Base-by-base conservation (phyloP, 2,329 filamentous ascomycete species). In the Diaporthe ampelina region DNA sequence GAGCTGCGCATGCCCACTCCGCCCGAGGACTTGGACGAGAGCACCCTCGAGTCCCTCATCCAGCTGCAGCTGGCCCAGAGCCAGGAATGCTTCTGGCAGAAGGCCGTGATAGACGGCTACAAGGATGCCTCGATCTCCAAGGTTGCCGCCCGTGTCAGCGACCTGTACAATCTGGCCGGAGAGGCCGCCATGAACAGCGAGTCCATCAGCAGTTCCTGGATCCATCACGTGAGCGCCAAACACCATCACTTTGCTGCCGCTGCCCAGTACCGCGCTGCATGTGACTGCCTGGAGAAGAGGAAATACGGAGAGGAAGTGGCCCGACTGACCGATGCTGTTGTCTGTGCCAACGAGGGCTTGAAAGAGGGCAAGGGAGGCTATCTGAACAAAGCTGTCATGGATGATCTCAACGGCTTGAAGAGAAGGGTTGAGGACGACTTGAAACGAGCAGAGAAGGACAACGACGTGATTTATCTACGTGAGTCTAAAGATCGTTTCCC, bases 61-160 rank as follows among this genome's bases (percentile, higher is more conserved):
- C 91, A 96, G 81, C 88, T 99, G 40, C 91, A 97, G 82, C 88
- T 99, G 13, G 96, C 95, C 0, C 95, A 99, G 82, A 95, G 94
- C 37, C 97, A 99, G 81, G 97, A 99, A 84, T 98, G 95, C 81
- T 98, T 97, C 83, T 99, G 97, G 97, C 94, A 97, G 78, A 98
- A 98, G 82, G 96, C 97, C 0, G 95, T 97, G 74, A 95, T 97
- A 86, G 96, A 98, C 81, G 92, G 93, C 32, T 91, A 98, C 84
- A 98, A 97, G 82, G 97, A 99, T 81, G 94, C 92, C 1, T 94
- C 93, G 0, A 97, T 99, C 76, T 94, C 97, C 3, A 97, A 97
- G 81, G 88, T 99, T 24, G 95, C 97, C 6, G 95, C 95, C 0
- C 84, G 95, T 76, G 95, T 98, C 5, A 97, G 94, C 3, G 97